Evolutionary conservation across 1,284 basidiomycete genomes (phyloP).

Genomic region (Fistulinella staudtii): DNA sequence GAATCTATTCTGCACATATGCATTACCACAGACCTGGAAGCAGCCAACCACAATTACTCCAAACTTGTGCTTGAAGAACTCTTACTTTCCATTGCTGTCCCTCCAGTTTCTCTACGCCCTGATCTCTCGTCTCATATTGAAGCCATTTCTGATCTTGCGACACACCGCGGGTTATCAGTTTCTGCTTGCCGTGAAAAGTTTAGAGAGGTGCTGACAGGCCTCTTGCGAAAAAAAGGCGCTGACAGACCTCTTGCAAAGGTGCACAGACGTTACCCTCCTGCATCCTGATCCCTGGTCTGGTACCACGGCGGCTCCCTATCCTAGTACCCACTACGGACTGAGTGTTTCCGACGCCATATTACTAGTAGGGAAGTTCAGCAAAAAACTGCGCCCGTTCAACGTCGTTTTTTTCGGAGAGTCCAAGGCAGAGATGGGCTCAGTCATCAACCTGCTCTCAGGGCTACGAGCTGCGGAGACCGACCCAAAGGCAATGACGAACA

Average conservation of each 20-base stretch:
- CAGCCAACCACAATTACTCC: neutral
- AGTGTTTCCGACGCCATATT: neutral
- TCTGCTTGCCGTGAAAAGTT: no score
- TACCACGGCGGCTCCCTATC: neutral
- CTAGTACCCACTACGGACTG: neutral
- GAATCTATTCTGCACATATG: neutral
- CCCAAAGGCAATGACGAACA: neutral
- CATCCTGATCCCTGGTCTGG: neutral
- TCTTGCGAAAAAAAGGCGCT: neutral
- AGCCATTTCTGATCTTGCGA: no score
- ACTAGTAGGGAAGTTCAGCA: neutral
- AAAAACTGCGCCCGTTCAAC: neutral
- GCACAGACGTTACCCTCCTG: neutral
- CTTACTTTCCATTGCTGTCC: no score
- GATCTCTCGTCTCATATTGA: no score
- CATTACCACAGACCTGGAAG: neutral
- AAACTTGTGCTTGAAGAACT: neutral
- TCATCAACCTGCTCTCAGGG: conserved; percentile 8
- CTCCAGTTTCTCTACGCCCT: no score
- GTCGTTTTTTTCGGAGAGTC: neutral
- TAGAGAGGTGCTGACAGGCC: no score
- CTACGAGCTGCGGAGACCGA: no score
- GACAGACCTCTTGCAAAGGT: neutral
- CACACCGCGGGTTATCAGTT: no score
- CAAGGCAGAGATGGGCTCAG: neutral